These are phyloP conservation scores for Ustilago shanxiensis DNA, from an alignment of 1,284 basidiomycete genomes.

Conservation along the genomic window DNA sequence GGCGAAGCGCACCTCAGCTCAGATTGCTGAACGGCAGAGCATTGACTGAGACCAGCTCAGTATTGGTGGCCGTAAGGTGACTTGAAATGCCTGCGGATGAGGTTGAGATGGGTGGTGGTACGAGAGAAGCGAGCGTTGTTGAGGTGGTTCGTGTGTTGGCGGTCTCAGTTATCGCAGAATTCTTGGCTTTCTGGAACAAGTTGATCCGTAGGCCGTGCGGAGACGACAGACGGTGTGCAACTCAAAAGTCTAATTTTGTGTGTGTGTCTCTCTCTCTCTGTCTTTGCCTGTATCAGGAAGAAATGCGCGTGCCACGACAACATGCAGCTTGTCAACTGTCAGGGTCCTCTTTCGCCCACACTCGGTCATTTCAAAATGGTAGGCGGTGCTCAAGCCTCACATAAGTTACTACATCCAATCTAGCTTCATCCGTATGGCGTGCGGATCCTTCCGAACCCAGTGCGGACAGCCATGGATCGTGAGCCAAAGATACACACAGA, in stretches of 20 bases:
- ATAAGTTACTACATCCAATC: too few relatives aligned
- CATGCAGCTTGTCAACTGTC: not conserved
- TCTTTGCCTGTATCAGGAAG: not conserved
- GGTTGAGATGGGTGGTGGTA: not conserved
- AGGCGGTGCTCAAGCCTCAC: too few relatives aligned
- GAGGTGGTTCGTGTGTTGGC: not conserved
- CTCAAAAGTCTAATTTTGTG: not conserved
- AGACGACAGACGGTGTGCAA: not conserved
- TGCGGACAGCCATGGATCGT: too few relatives aligned
- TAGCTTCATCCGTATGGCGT: constrained; percentile 2
- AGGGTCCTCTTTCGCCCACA: not conserved
- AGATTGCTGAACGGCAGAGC: not conserved
- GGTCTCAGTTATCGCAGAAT: not conserved
- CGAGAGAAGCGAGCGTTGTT: not conserved
- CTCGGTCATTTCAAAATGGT: too few relatives aligned
- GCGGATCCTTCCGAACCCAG: too few relatives aligned
- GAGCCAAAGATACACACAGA: too few relatives aligned
- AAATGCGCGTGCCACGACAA: constrained; percentile 1
- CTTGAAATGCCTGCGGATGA: not conserved
- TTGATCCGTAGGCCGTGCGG: constrained; percentile 2
- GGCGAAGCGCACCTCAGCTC: not conserved
- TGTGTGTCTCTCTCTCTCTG: not conserved
- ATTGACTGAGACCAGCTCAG: constrained; percentile 25
- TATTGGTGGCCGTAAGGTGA: not conserved
- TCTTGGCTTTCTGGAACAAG: constrained; percentile 3